A percentile compares a stretch with the other conserved stretches of the same genome.
Conservation (phyloP, 164 flowering plant species). For the Protea cynaroides region DNA sequence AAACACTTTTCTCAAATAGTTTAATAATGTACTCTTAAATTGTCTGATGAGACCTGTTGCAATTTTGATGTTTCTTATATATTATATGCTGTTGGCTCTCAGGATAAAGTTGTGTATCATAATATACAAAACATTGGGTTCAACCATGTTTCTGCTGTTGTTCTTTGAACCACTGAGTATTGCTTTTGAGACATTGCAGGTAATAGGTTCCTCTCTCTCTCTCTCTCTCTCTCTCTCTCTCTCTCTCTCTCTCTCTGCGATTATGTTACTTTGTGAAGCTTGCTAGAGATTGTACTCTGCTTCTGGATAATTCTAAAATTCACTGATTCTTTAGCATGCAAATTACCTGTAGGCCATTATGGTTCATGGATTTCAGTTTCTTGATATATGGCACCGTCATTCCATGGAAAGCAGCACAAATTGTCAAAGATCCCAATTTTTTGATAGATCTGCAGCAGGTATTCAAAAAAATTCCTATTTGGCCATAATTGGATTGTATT, state of each 20-base stretch:
- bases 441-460: slow-evolving; percentile 71
- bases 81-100: slow-evolving; percentile 12
- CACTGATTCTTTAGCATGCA: slow-evolving; percentile 2
- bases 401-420: slow-evolving; percentile 41
- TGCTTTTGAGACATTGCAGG: slow-evolving; percentile 93
- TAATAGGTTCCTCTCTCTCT: slow-evolving; percentile 12
- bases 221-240: no score
- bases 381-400: slow-evolving; percentile 85
- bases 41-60: neutral
- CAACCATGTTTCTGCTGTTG: slow-evolving; percentile 57
- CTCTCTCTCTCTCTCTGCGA: neutral
- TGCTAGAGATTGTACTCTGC: no score
- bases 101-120: slow-evolving; percentile 65
- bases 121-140: slow-evolving; percentile 40
- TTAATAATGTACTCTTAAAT: no score
- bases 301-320: neutral
- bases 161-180: slow-evolving; percentile 91
- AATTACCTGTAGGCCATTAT: slow-evolving; percentile 64
- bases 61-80: slow-evolving; percentile 1
- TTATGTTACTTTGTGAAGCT: neutral
- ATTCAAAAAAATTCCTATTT: neutral
- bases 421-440: slow-evolving; percentile 43
- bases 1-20: no score
- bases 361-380: slow-evolving; percentile 95
- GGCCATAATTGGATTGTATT: no score